These are phyloP conservation scores for Lactarius deliciosus DNA, from an alignment of 768 basidiomycete species.

Conservation along the genomic window DNA sequence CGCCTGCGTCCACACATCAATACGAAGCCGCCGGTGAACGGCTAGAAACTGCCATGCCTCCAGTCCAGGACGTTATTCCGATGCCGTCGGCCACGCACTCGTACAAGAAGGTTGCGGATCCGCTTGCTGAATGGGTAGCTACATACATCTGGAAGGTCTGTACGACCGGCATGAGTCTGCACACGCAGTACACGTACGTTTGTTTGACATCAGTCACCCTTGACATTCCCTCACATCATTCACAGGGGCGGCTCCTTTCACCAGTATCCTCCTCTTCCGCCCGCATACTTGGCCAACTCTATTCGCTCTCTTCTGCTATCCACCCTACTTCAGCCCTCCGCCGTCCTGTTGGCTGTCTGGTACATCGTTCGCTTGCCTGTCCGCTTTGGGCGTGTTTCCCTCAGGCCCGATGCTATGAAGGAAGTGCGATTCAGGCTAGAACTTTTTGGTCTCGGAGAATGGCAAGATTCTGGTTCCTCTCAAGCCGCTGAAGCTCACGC, in stretches of 20 bases:
- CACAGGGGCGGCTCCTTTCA: slow-evolving; percentile 29
- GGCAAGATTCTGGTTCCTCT: slow-evolving; percentile 42
- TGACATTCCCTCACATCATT: slow-evolving; percentile 9
- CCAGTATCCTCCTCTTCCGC: slow-evolving; percentile 48
- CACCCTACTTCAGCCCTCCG: slow-evolving; percentile 79
- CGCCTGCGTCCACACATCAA: slow-evolving; percentile 21
- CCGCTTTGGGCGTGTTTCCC: slow-evolving; percentile 53
- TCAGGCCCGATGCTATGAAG: slow-evolving; percentile 54
- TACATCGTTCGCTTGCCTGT: slow-evolving; percentile 78
- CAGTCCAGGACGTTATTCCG: slow-evolving; percentile 44
- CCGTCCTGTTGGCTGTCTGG: slow-evolving; percentile 75
- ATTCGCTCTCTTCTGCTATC: slow-evolving; percentile 75
- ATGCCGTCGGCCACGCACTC: slow-evolving; percentile 51
- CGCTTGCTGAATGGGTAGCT: slow-evolving; percentile 77
- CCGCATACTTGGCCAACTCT: slow-evolving; percentile 54
- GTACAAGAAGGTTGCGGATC: slow-evolving; percentile 74
- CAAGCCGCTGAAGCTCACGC: slow-evolving; percentile 57
- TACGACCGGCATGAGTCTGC: slow-evolving; percentile 65
- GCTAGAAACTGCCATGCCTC: slow-evolving; percentile 36
- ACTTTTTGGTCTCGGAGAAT: slow-evolving; percentile 50
- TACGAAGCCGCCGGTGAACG: slow-evolving; percentile 34
- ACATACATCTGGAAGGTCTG: slow-evolving; percentile 82
- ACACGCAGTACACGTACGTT: slow-evolving; percentile 58
- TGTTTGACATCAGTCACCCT: background rate
- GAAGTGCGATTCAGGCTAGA: slow-evolving; percentile 64